Conservation (phyloP, 345 rosid species). For the Eucalyptus virginea region DNA sequence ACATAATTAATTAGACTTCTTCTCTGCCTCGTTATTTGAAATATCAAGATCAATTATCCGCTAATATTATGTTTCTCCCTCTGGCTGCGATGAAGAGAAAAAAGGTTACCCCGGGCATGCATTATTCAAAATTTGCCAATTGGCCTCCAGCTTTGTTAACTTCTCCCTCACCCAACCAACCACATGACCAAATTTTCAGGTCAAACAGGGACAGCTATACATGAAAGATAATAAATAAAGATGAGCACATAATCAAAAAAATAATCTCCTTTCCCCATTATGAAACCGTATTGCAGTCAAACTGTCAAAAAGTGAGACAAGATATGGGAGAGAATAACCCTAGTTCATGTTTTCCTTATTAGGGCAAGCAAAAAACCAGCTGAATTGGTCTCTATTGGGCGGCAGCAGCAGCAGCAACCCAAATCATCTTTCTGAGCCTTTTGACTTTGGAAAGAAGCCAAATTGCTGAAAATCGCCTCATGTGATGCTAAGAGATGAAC, state of each 20-base stretch:
- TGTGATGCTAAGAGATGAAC: background rate
- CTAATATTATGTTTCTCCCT: background rate
- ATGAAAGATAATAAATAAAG: background rate
- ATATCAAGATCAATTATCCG: background rate
- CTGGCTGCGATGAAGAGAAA: background rate
- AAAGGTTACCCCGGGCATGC: background rate
- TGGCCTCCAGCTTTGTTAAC: background rate
- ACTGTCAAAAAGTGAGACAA: background rate
- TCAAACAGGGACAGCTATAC: background rate
- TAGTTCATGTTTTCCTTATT: background rate
- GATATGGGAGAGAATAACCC: background rate
- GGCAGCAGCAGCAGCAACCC: background rate
- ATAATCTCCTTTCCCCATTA: background rate
- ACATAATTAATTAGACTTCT: background rate
- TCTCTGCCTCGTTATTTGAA: background rate
- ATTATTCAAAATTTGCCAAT: background rate
- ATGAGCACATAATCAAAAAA: background rate
- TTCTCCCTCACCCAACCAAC: background rate
- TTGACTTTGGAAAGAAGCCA: background rate
- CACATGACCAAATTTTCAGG: background rate
- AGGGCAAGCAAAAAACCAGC: background rate
- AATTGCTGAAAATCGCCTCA: background rate
- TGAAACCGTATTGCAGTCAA: background rate
- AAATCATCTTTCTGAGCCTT: background rate
- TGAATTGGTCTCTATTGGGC: background rate